Conservation (phyloP, 768 basidiomycete species). For the Leccinum subtestaceum region DNA sequence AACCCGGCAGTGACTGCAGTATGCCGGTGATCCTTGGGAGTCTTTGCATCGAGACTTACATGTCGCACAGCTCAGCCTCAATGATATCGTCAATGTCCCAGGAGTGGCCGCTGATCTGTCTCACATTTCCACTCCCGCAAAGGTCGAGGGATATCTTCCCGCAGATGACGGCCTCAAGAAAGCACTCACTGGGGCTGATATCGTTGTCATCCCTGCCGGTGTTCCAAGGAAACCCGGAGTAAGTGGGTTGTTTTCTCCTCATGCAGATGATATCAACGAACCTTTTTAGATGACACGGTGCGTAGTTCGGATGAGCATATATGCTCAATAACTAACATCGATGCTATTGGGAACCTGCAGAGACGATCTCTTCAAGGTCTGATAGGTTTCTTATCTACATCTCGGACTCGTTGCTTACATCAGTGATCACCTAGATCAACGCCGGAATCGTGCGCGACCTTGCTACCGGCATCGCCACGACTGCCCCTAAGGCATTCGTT, state of each 20-base stretch:
- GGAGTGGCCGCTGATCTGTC: slow-evolving; percentile 95
- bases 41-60: not conserved
- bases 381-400: slow-evolving; percentile 9
- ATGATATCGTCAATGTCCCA: slow-evolving; percentile 96
- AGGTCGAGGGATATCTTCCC: slow-evolving; percentile 78
- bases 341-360: slow-evolving; percentile 37
- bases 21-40: slow-evolving; percentile 5
- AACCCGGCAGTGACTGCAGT: slow-evolving; percentile 82
- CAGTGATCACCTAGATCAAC: slow-evolving; percentile 67
- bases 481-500: slow-evolving; percentile 85
- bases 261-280: not conserved
- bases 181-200: slow-evolving; percentile 77
- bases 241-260: slow-evolving; percentile 31
- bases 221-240: slow-evolving; percentile 94
- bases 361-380: slow-evolving; percentile 93
- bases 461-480: slow-evolving; percentile 82
- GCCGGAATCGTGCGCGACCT: slow-evolving; percentile 95
- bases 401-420: not conserved
- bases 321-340: slow-evolving; percentile 10
- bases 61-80: slow-evolving; percentile 67
- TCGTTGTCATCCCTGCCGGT: slow-evolving; percentile 96
- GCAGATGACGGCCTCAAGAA: slow-evolving; percentile 81
- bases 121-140: slow-evolving; percentile 88
- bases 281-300: slow-evolving; percentile 49
- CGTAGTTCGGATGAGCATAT: slow-evolving; percentile 11